Conservation (phyloP, 768 basidiomycete genomes). For the Leccinum disarticulatum region DNA sequence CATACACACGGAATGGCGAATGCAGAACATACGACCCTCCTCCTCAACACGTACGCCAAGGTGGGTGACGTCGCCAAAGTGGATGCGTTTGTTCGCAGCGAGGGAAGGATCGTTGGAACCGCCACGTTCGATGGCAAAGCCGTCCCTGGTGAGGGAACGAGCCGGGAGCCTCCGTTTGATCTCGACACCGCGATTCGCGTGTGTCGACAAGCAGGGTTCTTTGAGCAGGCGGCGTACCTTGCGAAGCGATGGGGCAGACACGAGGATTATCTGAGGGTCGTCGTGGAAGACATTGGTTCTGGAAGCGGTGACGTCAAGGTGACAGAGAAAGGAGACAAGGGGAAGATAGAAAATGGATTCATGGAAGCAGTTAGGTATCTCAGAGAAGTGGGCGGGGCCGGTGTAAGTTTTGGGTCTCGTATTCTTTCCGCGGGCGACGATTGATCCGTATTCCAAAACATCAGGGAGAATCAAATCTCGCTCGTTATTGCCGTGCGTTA, state of each 20-base stretch:
- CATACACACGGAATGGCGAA: slow-evolving; percentile 90
- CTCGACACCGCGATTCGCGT: slow-evolving; percentile 96
- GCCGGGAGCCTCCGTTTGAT: slow-evolving; percentile 87
- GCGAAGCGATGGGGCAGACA: slow-evolving; percentile 90
- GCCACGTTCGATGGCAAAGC: slow-evolving; percentile 19
- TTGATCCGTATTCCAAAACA: neutral
- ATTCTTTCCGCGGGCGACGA: neutral
- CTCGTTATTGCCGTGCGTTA: slow-evolving; percentile 85
- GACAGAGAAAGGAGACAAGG: slow-evolving; percentile 17
- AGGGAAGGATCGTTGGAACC: slow-evolving; percentile 49
- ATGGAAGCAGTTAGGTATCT: slow-evolving; percentile 81
- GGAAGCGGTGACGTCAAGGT: slow-evolving; percentile 10
- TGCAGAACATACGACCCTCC: slow-evolving; percentile 92
- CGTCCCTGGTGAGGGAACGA: slow-evolving; percentile 38
- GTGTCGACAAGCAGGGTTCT: slow-evolving; percentile 95
- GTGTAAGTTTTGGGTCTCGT: slow-evolving; percentile 49
- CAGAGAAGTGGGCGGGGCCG: slow-evolving; percentile 71
- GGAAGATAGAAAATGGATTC: slow-evolving; percentile 47
- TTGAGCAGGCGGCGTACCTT: slow-evolving; percentile 90
- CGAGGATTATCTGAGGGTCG: slow-evolving; percentile 90
- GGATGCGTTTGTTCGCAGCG: slow-evolving; percentile 90
- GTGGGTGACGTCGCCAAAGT: slow-evolving; percentile 87
- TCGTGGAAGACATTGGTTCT: slow-evolving; percentile 83
- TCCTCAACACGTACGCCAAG: slow-evolving; percentile 97
- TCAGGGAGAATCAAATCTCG: slow-evolving; percentile 85